Evolutionary conservation across 495 filamentous ascomycete genomes (phyloP).

Genomic region (Tuber brumale): DNA sequence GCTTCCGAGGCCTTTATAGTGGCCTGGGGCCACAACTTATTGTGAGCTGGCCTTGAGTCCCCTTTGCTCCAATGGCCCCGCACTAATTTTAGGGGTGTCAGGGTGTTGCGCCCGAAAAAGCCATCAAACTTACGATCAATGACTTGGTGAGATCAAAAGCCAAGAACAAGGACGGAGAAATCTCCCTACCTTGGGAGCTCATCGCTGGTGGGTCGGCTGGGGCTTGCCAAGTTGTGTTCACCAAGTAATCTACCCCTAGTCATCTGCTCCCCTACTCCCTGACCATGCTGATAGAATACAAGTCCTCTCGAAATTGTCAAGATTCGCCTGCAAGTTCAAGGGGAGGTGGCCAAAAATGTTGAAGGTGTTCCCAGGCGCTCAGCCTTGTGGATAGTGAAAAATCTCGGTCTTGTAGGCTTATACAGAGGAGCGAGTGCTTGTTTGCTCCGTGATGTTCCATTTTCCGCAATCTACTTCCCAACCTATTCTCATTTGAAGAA

Average conservation of each 20-base stretch:
- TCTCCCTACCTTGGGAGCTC: conserved; percentile 69
- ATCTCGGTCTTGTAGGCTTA: conserved; percentile 87
- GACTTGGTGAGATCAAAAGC: conserved; percentile 75
- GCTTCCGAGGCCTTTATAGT: conserved; percentile 80
- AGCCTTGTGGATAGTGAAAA: conserved; percentile 94
- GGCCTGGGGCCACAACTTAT: conserved; percentile 93
- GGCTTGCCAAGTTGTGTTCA: conserved; percentile 76
- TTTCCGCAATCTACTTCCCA: conserved; percentile 98
- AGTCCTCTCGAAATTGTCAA: conserved; percentile 99
- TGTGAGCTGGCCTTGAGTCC: conserved; percentile 23
- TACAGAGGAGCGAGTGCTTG: conserved; percentile 98
- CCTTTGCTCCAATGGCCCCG: conserved; percentile 8
- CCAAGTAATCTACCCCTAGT: conserved; percentile 50
- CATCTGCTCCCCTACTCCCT: background rate
- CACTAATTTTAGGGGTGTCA: conserved; percentile 6
- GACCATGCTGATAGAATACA: conserved; percentile 7
- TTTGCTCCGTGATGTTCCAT: conserved; percentile 89
- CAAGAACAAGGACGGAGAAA: conserved; percentile 66
- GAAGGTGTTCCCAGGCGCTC: conserved; percentile 79
- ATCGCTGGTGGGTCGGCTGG: conserved; percentile 88
- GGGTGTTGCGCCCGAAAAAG: conserved; percentile 96
- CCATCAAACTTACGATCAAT: conserved; percentile 97
- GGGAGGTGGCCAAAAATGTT: conserved; percentile 82
- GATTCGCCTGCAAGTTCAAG: conserved; percentile 95
- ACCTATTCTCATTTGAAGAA: conserved; percentile 90